phyloP scores from a whole-genome alignment of 257 asterid species.

The Penstemon newberryi region DNA sequence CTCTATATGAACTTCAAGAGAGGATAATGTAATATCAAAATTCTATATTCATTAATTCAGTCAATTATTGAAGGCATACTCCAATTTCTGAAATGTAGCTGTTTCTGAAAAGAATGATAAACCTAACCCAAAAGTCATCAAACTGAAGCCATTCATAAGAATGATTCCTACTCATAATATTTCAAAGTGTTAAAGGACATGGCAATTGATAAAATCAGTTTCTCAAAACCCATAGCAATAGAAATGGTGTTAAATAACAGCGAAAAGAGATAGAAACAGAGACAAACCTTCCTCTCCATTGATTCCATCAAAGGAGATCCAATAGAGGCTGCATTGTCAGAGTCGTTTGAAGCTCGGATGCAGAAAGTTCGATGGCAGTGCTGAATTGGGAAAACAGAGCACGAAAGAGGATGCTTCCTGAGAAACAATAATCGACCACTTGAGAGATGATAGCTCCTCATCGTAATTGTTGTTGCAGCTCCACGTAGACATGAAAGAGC shows the following conservation, averaged over 20 bases:
- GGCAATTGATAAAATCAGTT: neutral
- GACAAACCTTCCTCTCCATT: constrained; percentile 83
- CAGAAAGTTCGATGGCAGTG: constrained; percentile 46
- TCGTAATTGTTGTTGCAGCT: constrained; percentile 17
- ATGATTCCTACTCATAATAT: neutral
- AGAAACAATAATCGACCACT: constrained; percentile 21
- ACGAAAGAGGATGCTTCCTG: constrained; percentile 32
- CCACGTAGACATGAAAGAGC: constrained; percentile 36
- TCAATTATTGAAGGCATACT: no score
- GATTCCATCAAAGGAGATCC: constrained; percentile 66
- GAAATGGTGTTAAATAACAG: neutral
- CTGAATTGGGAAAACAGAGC: constrained; percentile 25
- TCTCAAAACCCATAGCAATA: neutral
- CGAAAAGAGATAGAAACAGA: neutral
- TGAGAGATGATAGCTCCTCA: constrained; percentile 27
- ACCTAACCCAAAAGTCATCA: neutral
- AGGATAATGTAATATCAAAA: no score
- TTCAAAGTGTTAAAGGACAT: neutral
- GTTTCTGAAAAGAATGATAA: neutral
- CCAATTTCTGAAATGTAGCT: neutral
- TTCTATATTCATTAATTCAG: no score
- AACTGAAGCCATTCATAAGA: neutral
- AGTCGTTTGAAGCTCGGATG: constrained; percentile 48
- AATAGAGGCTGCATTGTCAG: constrained; percentile 43
- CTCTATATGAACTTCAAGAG: no score